Percentiles rank a stretch among this genome's conserved stretches.
These are phyloP conservation scores for Borovskyia barvae DNA, from an alignment of 208 protist genomes.

Conservation along the genomic window DNA sequence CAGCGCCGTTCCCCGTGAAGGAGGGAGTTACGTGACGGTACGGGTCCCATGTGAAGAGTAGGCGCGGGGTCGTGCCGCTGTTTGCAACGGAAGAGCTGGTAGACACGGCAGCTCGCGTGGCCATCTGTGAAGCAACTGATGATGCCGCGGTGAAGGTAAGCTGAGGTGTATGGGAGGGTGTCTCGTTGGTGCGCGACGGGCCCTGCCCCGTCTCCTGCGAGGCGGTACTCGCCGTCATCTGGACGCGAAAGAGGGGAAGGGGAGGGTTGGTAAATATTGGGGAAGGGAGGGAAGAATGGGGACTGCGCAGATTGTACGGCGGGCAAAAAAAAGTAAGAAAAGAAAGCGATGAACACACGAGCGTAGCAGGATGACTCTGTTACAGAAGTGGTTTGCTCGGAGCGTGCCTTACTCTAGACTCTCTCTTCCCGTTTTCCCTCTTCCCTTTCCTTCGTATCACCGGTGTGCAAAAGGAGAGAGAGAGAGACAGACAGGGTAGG, in stretches of 20 bases:
- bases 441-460: no score
- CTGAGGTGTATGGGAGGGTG: neutral
- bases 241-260: neutral
- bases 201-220: conserved; percentile 4
- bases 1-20: neutral
- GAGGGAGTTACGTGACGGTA: conserved; percentile 7
- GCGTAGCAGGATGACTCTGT: neutral
- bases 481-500: neutral
- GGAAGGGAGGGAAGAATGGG: neutral
- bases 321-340: neutral
- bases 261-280: neutral
- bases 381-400: no score
- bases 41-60: conserved; percentile 30
- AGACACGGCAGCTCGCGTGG: neutral
- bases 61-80: conserved; percentile 13
- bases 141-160: neutral
- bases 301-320: neutral
- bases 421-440: neutral
- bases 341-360: neutral
- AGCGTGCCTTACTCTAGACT: no score
- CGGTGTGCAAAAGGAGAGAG: neutral
- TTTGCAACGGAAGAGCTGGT: conserved; percentile 5
- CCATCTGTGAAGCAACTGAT: neutral
- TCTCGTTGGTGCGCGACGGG: neutral
- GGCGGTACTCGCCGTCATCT: conserved; percentile 11